Evolutionary conservation across 768 basidiomycete species (phyloP).

Genomic region (Leccinum barrowsii): DNA sequence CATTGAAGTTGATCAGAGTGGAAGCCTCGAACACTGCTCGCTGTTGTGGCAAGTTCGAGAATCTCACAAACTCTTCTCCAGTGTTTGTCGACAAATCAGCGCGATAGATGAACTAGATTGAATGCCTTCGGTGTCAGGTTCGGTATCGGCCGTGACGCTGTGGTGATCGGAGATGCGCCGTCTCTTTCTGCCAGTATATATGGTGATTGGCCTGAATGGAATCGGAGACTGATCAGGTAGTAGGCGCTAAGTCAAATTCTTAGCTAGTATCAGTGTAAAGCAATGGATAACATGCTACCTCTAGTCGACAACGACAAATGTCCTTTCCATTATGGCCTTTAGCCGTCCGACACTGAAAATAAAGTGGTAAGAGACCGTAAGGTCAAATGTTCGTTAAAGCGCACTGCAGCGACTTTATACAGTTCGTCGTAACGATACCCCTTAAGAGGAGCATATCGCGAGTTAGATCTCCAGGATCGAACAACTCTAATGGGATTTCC

Average conservation of each 20-base stretch:
- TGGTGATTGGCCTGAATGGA: conserved; percentile 4
- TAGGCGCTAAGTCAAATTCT: conserved; percentile 18
- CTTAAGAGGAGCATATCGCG: conserved; percentile 23
- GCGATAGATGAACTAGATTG: not conserved
- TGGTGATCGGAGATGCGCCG: not conserved
- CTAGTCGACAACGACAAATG: conserved; percentile 27
- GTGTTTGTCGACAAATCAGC: not conserved
- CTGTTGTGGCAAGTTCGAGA: not conserved
- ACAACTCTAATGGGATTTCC: conserved; percentile 25
- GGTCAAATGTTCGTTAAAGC: not conserved
- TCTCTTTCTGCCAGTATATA: not conserved
- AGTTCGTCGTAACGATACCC: conserved; percentile 32
- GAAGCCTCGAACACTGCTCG: not conserved
- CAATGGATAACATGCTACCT: conserved; percentile 8
- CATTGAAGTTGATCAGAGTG: not conserved
- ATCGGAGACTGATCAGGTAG: conserved; percentile 20
- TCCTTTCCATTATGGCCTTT: conserved; percentile 10
- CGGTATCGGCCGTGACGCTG: not conserved
- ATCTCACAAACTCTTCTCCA: no score
- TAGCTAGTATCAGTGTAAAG: not conserved
- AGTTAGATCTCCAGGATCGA: conserved; percentile 17
- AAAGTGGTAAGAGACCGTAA: not conserved
- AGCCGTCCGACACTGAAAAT: conserved; percentile 19
- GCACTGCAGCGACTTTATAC: conserved; percentile 24
- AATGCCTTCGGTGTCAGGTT: not conserved